Base-by-base conservation (phyloP, 2,329 filamentous ascomycete genomes). In the Bertia moriformis region DNA sequence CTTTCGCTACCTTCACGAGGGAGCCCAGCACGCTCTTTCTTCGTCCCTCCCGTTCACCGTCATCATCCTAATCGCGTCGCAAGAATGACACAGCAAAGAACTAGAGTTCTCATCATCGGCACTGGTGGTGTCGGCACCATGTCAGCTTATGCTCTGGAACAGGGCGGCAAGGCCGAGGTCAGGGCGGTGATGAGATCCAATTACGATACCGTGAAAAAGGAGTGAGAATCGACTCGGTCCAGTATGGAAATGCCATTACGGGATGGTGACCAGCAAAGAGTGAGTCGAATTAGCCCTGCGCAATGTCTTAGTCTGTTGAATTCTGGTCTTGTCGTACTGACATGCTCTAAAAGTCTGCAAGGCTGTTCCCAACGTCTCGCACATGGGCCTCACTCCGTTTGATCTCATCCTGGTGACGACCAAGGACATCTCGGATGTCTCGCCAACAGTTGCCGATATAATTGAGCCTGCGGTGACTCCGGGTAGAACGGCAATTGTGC, bases 111-210 rank as follows among this genome's bases (percentile, higher is more conserved):
- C 3, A 49, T 77, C 4, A 53, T 77, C 14, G 72, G 73, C 17
- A 58, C 60, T 5, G 73, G 73, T 5, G 69, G 67, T 4, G 64
- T 75, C 2, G 72, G 71, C 17, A 65, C 69, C 1, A 70, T 75
- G 48, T 66, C 67, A 3, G 69, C 69, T 4, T 64, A 71, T 33
- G 66, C 65, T 18, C 58, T 78, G 14, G 65, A 76, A 48, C 49
- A 54, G 4, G 67, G 67, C 4, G 62, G 61, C 4, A 53, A 58
- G 17, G 68, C 69, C n/a, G 55, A 48, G 5, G 69, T 77, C 3
- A 73, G 71, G 0, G 56, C 65, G 0, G 65, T 76, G 1, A 53
- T 74, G 24, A 61, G 73, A 14, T 76, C 71, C 1, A 78, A 75
- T 46, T 76, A 63, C 51, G 51, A 57, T 0, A 53, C 51, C 1